Conservation (phyloP, 2,329 filamentous ascomycete genomes). For the Cordyceps cateniannulata region DNA sequence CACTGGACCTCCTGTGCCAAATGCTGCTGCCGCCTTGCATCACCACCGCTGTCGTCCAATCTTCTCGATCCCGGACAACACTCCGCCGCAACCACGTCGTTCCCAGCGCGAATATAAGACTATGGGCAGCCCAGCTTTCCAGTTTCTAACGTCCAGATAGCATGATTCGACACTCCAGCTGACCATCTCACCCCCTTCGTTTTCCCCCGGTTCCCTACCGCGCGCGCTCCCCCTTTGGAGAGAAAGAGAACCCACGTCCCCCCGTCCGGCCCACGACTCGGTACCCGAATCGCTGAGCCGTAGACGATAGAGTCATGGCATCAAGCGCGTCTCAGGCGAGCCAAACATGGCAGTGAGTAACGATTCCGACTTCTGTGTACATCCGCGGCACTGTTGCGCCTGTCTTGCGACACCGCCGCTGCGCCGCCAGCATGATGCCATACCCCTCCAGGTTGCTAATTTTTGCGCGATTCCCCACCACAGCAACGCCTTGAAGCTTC, state of each 20-base stretch:
- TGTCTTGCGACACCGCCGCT: not conserved
- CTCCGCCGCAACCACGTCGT: slow-evolving; percentile 18
- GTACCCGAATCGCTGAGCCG: not conserved
- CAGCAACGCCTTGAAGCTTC: slow-evolving; percentile 38
- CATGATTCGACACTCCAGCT: slow-evolving; percentile 27
- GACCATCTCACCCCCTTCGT: slow-evolving; percentile 11
- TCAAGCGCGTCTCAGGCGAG: slow-evolving; percentile 24
- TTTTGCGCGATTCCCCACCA: slow-evolving; percentile 1
- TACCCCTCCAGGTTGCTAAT: slow-evolving; percentile 14
- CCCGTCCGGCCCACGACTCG: not conserved
- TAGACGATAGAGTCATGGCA: slow-evolving; percentile 12
- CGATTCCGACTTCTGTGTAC: not conserved
- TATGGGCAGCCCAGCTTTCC: slow-evolving; percentile 28
- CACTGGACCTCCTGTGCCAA: not conserved
- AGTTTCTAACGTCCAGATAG: slow-evolving; percentile 24
- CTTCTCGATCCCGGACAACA: slow-evolving; percentile 26
- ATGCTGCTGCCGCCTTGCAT: slow-evolving; percentile 2
- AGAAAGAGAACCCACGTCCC: not conserved
- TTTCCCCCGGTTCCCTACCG: slow-evolving; percentile 13
- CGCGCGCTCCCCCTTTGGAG: not conserved
- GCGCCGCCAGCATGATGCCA: not conserved
- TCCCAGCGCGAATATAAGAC: slow-evolving; percentile 21
- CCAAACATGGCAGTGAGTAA: slow-evolving; percentile 34
- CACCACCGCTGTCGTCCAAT: slow-evolving; percentile 26
- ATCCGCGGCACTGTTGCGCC: not conserved